phyloP scores from a whole-genome alignment of 1,139 yeast genomes.

The Yamadazyma dendronema region DNA sequence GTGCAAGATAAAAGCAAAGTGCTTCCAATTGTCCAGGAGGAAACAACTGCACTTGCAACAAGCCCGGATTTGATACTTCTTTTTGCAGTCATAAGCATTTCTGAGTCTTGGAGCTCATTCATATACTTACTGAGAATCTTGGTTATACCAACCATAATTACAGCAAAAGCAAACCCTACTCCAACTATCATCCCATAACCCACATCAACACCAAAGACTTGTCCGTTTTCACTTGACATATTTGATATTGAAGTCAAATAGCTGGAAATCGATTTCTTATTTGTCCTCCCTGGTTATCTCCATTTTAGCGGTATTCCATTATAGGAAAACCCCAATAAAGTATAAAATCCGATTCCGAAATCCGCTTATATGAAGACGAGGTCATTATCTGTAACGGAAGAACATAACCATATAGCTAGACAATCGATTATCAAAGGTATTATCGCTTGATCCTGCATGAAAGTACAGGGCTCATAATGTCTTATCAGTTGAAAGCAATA shows the following conservation, averaged over 20 bases:
- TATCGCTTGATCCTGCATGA: too few relatives aligned
- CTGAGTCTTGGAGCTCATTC: conserved; percentile 39
- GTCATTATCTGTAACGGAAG: too few relatives aligned
- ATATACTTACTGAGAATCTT: conserved; percentile 25
- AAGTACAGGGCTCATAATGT: too few relatives aligned
- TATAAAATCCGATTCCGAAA: too few relatives aligned
- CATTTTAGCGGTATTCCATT: too few relatives aligned
- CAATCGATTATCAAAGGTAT: too few relatives aligned
- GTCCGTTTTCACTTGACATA: conserved; percentile 11
- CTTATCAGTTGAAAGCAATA: too few relatives aligned
- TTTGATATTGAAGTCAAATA: not conserved
- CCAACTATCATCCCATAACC: conserved; percentile 43
- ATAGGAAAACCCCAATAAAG: too few relatives aligned
- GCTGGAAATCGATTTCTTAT: too few relatives aligned
- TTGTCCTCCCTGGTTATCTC: too few relatives aligned
- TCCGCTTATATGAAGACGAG: too few relatives aligned
- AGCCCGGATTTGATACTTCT: conserved; percentile 34
- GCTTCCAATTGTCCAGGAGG: conserved; percentile 41
- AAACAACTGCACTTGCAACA: conserved; percentile 39
- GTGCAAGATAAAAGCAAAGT: conserved; percentile 33
- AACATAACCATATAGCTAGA: too few relatives aligned
- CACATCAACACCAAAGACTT: conserved; percentile 19
- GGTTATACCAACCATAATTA: conserved; percentile 34
- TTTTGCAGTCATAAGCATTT: conserved; percentile 38
- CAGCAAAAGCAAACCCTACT: conserved; percentile 40